Evolutionary conservation across 208 protist genomes (phyloP).

Genomic region (Leishmania guyanensis): DNA sequence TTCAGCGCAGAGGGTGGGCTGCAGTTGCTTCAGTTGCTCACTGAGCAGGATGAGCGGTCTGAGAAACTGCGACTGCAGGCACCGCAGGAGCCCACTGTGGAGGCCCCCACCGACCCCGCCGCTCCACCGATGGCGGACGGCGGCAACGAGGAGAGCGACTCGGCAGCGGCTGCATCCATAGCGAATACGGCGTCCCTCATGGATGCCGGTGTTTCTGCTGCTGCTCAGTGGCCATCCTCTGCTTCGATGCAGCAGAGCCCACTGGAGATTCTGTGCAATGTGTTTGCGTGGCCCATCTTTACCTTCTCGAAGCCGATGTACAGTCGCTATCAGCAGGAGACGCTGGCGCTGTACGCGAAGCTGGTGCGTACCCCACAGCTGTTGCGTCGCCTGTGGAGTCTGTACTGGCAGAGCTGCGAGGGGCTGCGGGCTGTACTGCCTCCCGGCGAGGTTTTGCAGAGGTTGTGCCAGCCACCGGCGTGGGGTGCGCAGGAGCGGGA

Average conservation of each 20-base stretch:
- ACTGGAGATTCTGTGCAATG: constrained; percentile 69
- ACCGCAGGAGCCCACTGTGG: constrained; percentile 21
- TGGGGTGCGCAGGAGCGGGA: constrained; percentile 1
- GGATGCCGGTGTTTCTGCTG: constrained; percentile 3
- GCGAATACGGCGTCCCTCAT: neutral
- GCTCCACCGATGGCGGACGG: neutral
- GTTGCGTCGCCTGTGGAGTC: constrained; percentile 64
- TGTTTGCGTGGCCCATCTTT: constrained; percentile 82
- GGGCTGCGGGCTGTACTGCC: constrained; percentile 38
- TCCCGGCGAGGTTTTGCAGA: constrained; percentile 20
- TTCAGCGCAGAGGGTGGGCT: constrained; percentile 74
- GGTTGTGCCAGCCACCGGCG: constrained; percentile 22
- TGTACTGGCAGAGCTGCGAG: constrained; percentile 59
- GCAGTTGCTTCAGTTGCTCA: constrained; percentile 51
- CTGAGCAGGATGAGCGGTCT: constrained; percentile 12
- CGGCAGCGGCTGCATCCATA: neutral
- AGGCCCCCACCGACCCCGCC: constrained; percentile 8
- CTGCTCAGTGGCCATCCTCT: constrained; percentile 19
- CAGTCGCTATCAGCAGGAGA: constrained; percentile 46
- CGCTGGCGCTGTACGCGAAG: constrained; percentile 60
- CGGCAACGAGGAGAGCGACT: neutral
- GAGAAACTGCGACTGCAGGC: constrained; percentile 29
- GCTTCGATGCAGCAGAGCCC: constrained; percentile 30
- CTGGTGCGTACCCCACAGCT: constrained; percentile 56
- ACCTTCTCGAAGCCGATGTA: constrained; percentile 44